phyloP scores from a whole-genome alignment of 148 eudicot species.

The Arbutus unedo region DNA sequence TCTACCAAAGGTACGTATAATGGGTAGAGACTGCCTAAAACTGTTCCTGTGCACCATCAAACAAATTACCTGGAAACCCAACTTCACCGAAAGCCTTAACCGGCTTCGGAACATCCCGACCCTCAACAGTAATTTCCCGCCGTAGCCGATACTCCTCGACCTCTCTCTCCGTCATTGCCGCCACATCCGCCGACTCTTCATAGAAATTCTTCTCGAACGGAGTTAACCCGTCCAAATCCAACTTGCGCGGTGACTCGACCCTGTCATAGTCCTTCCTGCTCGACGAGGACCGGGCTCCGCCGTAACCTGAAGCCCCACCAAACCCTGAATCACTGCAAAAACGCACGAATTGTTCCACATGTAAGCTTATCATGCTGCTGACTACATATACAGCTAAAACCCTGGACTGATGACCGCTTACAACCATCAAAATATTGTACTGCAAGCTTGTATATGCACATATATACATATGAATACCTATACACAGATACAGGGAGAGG shows the following conservation, averaged over 20 bases:
- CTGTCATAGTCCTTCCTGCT: conserved; percentile 43
- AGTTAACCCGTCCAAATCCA: conserved; percentile 82
- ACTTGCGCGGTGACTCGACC: conserved; percentile 47
- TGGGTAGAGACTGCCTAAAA: background rate
- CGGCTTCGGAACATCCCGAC: conserved; percentile 88
- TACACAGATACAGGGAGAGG: no score
- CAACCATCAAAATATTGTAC: no score
- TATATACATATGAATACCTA: background rate
- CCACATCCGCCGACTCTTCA: conserved; percentile 56
- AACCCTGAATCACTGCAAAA: conserved; percentile 56
- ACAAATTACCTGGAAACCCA: conserved; percentile 75
- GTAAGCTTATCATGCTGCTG: background rate
- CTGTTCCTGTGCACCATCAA: background rate
- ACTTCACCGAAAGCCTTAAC: conserved; percentile 64
- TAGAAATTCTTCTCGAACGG: conserved; percentile 95
- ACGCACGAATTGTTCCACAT: background rate
- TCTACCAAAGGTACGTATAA: background rate
- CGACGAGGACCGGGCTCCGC: conserved; percentile 34
- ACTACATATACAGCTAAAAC: background rate
- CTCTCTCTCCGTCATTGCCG: conserved; percentile 72
- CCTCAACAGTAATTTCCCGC: conserved; percentile 89
- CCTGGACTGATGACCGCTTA: background rate
- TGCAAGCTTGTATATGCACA: background rate
- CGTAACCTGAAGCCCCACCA: conserved; percentile 41
- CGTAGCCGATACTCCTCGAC: conserved; percentile 61